phyloP scores from a whole-genome alignment of 2,329 filamentous ascomycete genomes.

The Elsinoe necatrix region DNA sequence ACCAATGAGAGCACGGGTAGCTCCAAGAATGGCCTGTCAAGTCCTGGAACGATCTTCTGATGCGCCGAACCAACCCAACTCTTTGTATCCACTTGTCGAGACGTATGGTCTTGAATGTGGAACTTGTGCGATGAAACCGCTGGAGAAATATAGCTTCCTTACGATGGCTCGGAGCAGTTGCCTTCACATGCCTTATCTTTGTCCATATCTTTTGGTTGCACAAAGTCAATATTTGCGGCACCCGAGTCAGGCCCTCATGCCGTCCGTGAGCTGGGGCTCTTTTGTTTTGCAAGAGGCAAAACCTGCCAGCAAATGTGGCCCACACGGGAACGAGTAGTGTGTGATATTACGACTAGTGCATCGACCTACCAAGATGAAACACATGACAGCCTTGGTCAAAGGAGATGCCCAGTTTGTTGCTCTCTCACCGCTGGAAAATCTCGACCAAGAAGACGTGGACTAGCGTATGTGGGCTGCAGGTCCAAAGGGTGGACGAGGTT shows the following conservation, averaged over 20 bases:
- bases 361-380: conserved; percentile 3
- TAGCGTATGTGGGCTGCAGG: conserved; percentile 3
- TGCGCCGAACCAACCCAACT: not conserved
- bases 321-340: not conserved
- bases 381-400: conserved; percentile 10
- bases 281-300: not conserved
- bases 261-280: not conserved
- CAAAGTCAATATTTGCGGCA: not conserved
- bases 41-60: conserved; percentile 4
- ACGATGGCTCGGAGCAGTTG: not conserved
- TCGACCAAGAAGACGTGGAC: not conserved
- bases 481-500: not conserved
- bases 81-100: not conserved
- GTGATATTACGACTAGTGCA: not conserved
- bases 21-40: not conserved
- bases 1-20: not conserved
- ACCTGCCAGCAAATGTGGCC: not conserved
- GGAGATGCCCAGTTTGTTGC: not conserved
- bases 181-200: conserved; percentile 3
- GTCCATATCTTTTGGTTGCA: not conserved
- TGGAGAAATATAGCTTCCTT: not conserved
- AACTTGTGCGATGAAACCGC: not conserved
- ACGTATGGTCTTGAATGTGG: not conserved
- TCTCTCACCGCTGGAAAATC: not conserved
- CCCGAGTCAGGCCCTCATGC: not conserved